A percentile compares a stretch with the other conserved stretches of the same genome.
These are phyloP conservation scores for Hirsutella minnesotensis DNA, from an alignment of 2,329 filamentous ascomycete species.

Conservation along the genomic window DNA sequence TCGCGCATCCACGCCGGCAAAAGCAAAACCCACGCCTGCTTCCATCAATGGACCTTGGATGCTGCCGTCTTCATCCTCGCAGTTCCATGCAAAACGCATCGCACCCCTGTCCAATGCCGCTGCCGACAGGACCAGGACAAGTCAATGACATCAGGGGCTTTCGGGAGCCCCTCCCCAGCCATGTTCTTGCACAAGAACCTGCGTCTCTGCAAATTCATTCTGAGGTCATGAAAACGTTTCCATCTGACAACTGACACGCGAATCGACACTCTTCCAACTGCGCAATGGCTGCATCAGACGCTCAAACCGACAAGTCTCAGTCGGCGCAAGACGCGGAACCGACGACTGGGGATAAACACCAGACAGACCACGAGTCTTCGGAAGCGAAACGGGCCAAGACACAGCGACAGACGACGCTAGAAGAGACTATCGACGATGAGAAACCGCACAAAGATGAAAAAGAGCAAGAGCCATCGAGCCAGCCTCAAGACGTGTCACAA, in stretches of 20 bases:
- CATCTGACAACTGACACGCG: neutral
- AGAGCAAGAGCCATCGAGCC: neutral
- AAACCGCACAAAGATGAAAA: neutral
- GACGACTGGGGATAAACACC: constrained; percentile 16
- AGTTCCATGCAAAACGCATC: too few species aligned
- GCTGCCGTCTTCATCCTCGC: too few species aligned
- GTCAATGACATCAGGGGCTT: neutral
- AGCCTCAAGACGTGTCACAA: neutral
- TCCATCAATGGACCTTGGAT: too few species aligned
- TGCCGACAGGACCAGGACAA: too few species aligned
- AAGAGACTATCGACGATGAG: neutral
- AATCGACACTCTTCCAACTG: neutral
- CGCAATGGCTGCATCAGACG: neutral
- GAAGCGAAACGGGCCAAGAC: constrained; percentile 15
- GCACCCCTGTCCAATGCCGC: too few species aligned
- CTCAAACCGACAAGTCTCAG: neutral
- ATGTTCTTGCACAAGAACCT: neutral
- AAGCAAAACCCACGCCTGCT: too few species aligned
- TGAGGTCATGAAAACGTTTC: neutral
- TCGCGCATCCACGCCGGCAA: too few species aligned
- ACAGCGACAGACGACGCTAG: constrained; percentile 7
- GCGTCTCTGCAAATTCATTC: neutral
- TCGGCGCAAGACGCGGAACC: constrained; percentile 3
- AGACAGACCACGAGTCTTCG: constrained; percentile 13
- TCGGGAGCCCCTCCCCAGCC: neutral